Base-by-base conservation (phyloP, 805 yeast species). In the Brettanomyces naardenensis region DNA sequence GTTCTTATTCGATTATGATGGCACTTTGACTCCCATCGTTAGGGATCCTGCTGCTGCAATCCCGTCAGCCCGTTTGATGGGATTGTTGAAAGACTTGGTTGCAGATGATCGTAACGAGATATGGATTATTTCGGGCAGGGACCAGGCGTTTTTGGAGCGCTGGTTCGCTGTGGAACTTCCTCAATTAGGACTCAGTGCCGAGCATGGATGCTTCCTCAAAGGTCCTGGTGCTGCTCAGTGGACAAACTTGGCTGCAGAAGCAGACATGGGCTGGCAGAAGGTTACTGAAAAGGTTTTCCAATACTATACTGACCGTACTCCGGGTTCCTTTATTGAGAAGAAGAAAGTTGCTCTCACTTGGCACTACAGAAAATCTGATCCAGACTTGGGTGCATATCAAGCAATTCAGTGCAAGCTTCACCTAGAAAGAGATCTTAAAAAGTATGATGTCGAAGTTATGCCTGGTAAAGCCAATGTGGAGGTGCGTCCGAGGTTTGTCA, bases 31-130 rank as follows among this genome's bases (percentile, higher is more conserved):
- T 0, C 97, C 97, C 11, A 92, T 92, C 53, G 98, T 92, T 3
- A 73, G 78, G 28, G 97, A 92, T 50, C 99, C 99, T 2, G 87
- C 90, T n/a, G 97, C 97, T 0, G 98, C 98, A 0, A 83, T 92
- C 30, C 98, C 99, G 3, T 78, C 95, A 1, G 78, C 80, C 3
- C 70, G 81, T 47, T 66, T 92, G 32, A 68, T 75, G 38, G 59
- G 66, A 6, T 74, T 82, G 10, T 59, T 92, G 41, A 66, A 71
- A 20, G 64, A 67, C 22, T 66, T 92, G 37, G 68, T 81, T 2
- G 66, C 68, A 11, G 97, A 90, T 56, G 87, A 90, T 5, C 68
- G 68, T 43, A 92, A 92, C 61, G 80, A 78, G 55, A 79, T 92
- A 31, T 92, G 98, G 98, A 76, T 92, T 46, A 90, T 92, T 43